Evolutionary conservation across 495 filamentous ascomycete genomes (phyloP).

Genomic region (Aspergillus sclerotiicarbonarius): DNA sequence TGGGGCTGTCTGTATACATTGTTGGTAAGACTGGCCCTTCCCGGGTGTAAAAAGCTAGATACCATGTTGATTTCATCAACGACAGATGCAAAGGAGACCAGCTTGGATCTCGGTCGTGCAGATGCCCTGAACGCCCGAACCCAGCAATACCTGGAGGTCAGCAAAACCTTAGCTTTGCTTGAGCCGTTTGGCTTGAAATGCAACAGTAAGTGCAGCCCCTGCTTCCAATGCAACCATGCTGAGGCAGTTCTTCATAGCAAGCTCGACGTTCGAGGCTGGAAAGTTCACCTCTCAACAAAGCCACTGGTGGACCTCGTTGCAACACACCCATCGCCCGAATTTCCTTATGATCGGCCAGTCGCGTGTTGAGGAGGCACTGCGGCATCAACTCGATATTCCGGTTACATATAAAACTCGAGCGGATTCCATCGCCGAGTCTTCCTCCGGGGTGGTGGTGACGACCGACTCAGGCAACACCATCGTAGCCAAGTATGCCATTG

Average conservation of each 20-base stretch:
- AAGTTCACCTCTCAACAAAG: constrained; percentile 9
- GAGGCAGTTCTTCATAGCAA: background rate
- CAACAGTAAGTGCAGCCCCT: constrained; percentile 4
- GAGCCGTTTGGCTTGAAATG: background rate
- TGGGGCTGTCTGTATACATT: no score
- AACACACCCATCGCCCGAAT: constrained; percentile 7
- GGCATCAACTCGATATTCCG: constrained; percentile 1
- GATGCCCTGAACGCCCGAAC: no score
- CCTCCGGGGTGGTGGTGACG: background rate
- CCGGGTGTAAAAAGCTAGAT: no score
- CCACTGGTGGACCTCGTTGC: constrained; percentile 8
- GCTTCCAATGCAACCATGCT: background rate
- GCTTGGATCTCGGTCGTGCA: no score
- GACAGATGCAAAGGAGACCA: no score
- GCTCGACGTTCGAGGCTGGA: constrained; percentile 7
- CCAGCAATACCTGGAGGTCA: no score
- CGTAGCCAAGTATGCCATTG: constrained; percentile 1
- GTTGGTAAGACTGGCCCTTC: no score
- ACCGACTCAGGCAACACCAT: background rate
- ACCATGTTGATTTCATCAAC: no score
- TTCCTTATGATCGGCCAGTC: constrained; percentile 12
- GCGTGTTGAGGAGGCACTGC: constrained; percentile 1
- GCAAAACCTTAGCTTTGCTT: no score
- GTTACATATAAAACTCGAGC: background rate
- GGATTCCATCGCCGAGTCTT: background rate